Percentiles rank a stretch among this genome's conserved stretches.
Conservation (phyloP, 1,284 basidiomycete genomes). For the Apiotrichum sp. region DNA sequence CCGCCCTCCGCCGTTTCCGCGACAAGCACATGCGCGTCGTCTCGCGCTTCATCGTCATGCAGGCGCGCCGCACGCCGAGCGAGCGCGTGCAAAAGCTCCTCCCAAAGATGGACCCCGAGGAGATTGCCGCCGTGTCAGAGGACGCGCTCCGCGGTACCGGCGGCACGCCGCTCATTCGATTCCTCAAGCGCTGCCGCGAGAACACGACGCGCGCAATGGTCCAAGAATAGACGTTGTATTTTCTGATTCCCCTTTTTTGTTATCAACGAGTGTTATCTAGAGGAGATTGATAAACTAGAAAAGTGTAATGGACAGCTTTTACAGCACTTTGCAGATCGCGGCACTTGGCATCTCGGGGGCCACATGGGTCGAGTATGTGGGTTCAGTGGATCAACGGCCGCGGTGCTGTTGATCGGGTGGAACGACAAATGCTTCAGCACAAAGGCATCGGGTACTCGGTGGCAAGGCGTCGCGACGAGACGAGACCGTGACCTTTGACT, state of each 20-base stretch:
- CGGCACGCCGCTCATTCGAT: constrained; percentile 72
- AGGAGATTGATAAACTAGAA: too few relatives aligned
- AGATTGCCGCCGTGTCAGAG: constrained; percentile 6
- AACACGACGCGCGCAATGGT: constrained; percentile 63
- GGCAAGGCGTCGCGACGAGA: too few relatives aligned
- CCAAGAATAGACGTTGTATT: neutral
- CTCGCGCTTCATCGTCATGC: constrained; percentile 74
- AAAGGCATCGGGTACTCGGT: too few relatives aligned
- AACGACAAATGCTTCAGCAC: too few relatives aligned
- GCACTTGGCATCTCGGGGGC: too few relatives aligned
- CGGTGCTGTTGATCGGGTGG: too few relatives aligned
- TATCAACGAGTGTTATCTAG: neutral
- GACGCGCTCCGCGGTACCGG: constrained; percentile 71
- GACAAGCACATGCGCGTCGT: constrained; percentile 85
- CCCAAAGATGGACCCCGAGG: constrained; percentile 7
- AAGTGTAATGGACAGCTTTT: too few relatives aligned
- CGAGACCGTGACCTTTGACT: too few relatives aligned
- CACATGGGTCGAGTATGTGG: too few relatives aligned
- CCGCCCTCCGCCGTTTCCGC: constrained; percentile 69
- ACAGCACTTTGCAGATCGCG: too few relatives aligned
- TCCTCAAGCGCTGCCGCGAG: constrained; percentile 72
- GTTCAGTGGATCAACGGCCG: too few relatives aligned
- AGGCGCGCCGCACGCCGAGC: constrained; percentile 47
- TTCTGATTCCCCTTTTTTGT: neutral
- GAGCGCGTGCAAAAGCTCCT: constrained; percentile 29